phyloP scores from a whole-genome alignment of 169 alveolate genomes.

The Eimeria praecox region DNA sequence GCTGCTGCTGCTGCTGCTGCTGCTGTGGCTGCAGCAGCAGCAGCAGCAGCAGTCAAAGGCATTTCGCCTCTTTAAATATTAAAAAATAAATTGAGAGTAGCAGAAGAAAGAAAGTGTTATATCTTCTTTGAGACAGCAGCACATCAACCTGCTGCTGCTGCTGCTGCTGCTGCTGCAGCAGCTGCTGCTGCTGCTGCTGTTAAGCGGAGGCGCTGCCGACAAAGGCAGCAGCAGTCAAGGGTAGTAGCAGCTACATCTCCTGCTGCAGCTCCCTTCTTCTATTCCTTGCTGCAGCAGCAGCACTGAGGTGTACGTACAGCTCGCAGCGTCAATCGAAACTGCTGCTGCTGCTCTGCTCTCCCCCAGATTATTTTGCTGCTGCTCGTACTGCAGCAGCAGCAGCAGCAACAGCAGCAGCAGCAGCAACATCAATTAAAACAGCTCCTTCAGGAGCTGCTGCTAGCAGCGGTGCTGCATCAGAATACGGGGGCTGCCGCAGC shows the following conservation, averaged over 20 bases:
- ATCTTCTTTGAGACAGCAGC: not conserved
- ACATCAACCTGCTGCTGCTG: not conserved
- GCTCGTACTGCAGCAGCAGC: no score
- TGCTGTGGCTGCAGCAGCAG: not conserved
- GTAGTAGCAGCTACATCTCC: not conserved
- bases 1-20: conserved; percentile 29
- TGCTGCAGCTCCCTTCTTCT: no score
- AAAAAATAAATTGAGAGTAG: not conserved
- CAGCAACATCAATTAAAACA: no score
- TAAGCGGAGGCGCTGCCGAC: conserved; percentile 15
- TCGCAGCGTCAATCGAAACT: no score
- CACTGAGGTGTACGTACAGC: no score
- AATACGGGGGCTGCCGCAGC: conserved; percentile 3
- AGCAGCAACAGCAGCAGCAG: no score
- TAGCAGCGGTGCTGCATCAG: no score
- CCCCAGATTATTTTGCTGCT: no score
- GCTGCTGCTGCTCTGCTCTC: no score
- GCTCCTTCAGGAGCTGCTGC: no score
- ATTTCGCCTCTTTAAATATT: not conserved
- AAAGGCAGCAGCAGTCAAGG: conserved; percentile 2
- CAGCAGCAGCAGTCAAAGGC: no score
- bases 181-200: conserved; percentile 16
- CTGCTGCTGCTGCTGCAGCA: conserved; percentile 52
- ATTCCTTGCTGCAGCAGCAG: no score
- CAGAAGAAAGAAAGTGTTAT: not conserved